A percentile compares a stretch with the other conserved stretches of the same genome.
Conservation (phyloP, 306 rosid species). For the Inga leiocalycina region DNA sequence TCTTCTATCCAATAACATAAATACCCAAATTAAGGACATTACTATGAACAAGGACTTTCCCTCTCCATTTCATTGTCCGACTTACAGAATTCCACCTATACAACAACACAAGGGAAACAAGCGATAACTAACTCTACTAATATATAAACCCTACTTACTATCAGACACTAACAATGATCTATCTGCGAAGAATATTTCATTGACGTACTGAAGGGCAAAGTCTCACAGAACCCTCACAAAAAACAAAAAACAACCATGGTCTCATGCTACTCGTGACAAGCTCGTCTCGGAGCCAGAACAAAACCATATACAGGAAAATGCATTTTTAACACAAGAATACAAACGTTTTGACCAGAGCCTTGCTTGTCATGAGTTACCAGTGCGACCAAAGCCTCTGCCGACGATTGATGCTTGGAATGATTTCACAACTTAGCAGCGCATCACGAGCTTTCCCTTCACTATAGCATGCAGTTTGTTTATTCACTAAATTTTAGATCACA, state of each 20-base stretch:
- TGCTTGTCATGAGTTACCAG: constrained; percentile 43
- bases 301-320: constrained; percentile 45
- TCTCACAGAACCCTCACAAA: constrained; percentile 54
- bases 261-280: constrained; percentile 50
- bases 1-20: constrained; percentile 29
- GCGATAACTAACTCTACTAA: constrained; percentile 45
- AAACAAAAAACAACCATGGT: constrained; percentile 45
- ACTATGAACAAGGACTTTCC: constrained; percentile 51
- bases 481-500: constrained; percentile 50
- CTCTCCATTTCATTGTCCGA: constrained; percentile 34
- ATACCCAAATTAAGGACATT: constrained; percentile 23
- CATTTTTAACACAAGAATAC: constrained; percentile 41
- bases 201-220: constrained; percentile 46
- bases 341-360: constrained; percentile 52
- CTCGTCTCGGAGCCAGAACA: constrained; percentile 63
- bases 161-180: constrained; percentile 46
- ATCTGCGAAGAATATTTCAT: constrained; percentile 53
- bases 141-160: constrained; percentile 49
- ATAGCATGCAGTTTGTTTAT: constrained; percentile 42
- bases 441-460: constrained; percentile 35
- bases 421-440: constrained; percentile 41
- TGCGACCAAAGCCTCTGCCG: constrained; percentile 44
- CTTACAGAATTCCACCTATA: constrained; percentile 56
- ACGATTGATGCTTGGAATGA: constrained; percentile 43
- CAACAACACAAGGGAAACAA: constrained; percentile 49